Conservation (phyloP, 257 asterid species). For the Thymus mandschuricus region DNA sequence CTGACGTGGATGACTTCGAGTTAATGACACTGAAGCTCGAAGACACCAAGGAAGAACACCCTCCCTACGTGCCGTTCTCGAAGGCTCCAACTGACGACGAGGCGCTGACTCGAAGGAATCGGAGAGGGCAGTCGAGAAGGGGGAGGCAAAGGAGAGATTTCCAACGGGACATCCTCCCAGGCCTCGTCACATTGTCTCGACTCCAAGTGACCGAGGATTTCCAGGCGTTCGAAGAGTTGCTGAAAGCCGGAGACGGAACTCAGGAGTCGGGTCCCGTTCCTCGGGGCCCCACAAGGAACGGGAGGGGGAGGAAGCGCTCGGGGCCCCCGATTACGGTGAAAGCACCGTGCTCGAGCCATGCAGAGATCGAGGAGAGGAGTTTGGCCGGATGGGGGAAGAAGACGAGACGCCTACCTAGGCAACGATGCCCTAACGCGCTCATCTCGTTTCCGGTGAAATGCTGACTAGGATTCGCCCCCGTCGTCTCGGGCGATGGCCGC, state of each 20-base stretch:
- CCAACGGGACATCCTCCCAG: constrained; percentile 71
- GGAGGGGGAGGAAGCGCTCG: constrained; percentile 48
- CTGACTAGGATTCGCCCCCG: constrained; percentile 10
- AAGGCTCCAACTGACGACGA: constrained; percentile 39
- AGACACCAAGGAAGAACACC: constrained; percentile 49
- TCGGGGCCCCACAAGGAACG: constrained; percentile 38
- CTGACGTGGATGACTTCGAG: constrained; percentile 67
- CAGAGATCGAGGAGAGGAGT: constrained; percentile 42
- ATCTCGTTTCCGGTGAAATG: constrained; percentile 42
- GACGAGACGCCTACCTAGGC: constrained; percentile 77
- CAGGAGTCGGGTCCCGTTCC: constrained; percentile 34
- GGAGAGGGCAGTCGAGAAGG: constrained; percentile 56
- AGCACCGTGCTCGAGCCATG: constrained; percentile 25
- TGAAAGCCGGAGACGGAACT: constrained; percentile 42
- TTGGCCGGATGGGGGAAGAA: constrained; percentile 77
- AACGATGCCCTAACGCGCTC: constrained; percentile 42
- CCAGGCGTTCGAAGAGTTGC: constrained; percentile 62
- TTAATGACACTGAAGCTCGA: constrained; percentile 62
- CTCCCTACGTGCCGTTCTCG: constrained; percentile 20
- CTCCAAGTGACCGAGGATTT: constrained; percentile 71
- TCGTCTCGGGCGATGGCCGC: neutral
- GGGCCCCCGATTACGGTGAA: constrained; percentile 27
- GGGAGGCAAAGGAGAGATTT: constrained; percentile 63
- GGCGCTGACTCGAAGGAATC: constrained; percentile 37
- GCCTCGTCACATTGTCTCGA: constrained; percentile 61